Percentiles rank a stretch among this genome's conserved stretches.
Evolutionary conservation across 2,329 filamentous ascomycete genomes (phyloP).

Genomic region (Shiraia bambusicola): DNA sequence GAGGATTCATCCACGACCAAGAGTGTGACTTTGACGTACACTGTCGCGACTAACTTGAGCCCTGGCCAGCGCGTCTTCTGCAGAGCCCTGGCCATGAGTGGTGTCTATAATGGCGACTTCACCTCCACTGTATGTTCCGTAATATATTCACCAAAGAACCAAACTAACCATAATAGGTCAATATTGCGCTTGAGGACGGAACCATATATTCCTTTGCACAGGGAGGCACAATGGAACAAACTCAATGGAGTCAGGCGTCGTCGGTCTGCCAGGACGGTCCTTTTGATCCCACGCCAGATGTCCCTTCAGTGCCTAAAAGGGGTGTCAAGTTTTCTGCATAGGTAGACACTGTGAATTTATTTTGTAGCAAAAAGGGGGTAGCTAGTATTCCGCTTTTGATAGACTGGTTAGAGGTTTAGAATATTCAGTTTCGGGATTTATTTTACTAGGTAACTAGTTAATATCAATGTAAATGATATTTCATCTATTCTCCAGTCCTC

Average conservation of each 20-base stretch:
- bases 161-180: slow-evolving; percentile 8
- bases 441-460: too few relatives aligned
- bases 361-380: too few relatives aligned
- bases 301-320: not conserved
- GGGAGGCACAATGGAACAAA: slow-evolving; percentile 16
- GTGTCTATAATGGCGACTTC: slow-evolving; percentile 15
- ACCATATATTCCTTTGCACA: slow-evolving; percentile 9
- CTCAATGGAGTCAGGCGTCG: slow-evolving; percentile 15
- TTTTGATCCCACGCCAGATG: not conserved
- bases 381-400: too few relatives aligned
- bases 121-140: slow-evolving; percentile 5
- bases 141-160: not conserved
- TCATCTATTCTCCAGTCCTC: too few relatives aligned
- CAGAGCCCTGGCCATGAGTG: slow-evolving; percentile 14
- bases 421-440: too few relatives aligned
- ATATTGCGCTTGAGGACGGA: slow-evolving; percentile 20
- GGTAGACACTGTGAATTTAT: not conserved
- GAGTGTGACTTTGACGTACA: slow-evolving; percentile 10
- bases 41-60: slow-evolving; percentile 8
- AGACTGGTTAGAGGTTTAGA: too few relatives aligned
- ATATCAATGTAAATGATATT: too few relatives aligned
- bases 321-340: not conserved
- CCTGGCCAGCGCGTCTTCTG: slow-evolving; percentile 18
- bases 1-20: slow-evolving; percentile 3
- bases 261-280: slow-evolving; percentile 14